A percentile compares a stretch with the other conserved stretches of the same genome.
These are phyloP conservation scores for Nakaseomyces kungkrabaensis DNA, from an alignment of 1,139 yeast genomes.

Conservation along the genomic window DNA sequence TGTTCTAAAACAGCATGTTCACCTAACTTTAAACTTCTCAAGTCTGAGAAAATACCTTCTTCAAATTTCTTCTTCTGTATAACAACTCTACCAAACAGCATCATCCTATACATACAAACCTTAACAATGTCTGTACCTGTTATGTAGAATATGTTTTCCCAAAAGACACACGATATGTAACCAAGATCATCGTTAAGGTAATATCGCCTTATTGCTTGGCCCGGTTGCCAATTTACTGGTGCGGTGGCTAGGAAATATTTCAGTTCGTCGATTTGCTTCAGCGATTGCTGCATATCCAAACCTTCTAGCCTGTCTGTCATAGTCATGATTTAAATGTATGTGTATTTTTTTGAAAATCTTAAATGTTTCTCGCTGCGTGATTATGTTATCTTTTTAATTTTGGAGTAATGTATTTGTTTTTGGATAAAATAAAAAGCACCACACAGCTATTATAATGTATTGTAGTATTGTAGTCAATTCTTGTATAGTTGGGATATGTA, in stretches of 20 bases:
- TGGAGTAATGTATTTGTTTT: no score
- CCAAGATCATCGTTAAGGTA: conserved; percentile 84
- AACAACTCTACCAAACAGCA: conserved; percentile 80
- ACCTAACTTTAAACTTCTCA: conserved; percentile 79
- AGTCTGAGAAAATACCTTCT: conserved; percentile 89
- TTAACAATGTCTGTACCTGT: conserved; percentile 96
- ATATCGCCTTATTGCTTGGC: conserved; percentile 79
- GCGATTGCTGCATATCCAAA: not conserved
- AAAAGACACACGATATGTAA: conserved; percentile 79
- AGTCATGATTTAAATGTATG: not conserved
- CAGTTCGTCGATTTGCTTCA: conserved; percentile 49
- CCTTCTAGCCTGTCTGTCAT: not conserved
- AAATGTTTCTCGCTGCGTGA: not conserved
- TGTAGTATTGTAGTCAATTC: no score
- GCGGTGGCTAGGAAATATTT: conserved; percentile 85
- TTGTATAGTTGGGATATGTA: no score
- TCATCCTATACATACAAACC: conserved; percentile 79
- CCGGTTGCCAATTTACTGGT: conserved; percentile 89
- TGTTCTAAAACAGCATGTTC: conserved; percentile 80
- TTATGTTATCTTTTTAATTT: not conserved
- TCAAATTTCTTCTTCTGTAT: conserved; percentile 87
- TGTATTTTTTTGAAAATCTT: no score
- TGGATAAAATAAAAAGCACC: no score
- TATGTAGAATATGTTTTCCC: conserved; percentile 84
- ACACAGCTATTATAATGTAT: no score